Conservation (phyloP, 2,329 filamentous ascomycete species). For the Ophiocordyceps robertsii region DNA sequence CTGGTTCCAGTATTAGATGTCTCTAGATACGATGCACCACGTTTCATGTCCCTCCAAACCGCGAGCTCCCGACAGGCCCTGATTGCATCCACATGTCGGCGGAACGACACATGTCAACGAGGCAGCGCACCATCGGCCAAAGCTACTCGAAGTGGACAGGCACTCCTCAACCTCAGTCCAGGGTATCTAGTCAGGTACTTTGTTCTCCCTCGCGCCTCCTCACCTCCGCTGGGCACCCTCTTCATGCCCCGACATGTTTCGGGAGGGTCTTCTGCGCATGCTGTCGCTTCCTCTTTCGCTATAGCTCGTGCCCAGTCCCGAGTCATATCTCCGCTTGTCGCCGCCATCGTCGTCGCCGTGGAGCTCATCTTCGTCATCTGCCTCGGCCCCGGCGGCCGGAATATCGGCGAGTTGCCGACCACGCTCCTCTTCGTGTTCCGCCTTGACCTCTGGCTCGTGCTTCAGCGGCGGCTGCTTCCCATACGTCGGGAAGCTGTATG, state of each 20-base stretch:
- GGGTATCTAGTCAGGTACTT: too few species aligned
- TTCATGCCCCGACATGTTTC: conserved; percentile 7
- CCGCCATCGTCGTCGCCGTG: conserved; percentile 22
- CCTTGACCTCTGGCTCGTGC: conserved; percentile 24
- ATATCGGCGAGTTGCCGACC: conserved; percentile 18
- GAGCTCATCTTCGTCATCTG: conserved; percentile 30
- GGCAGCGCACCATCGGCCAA: too few species aligned
- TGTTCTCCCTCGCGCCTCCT: not conserved
- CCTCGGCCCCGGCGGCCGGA: conserved; percentile 23
- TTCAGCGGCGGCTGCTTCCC: conserved; percentile 26
- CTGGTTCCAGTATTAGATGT: too few species aligned
- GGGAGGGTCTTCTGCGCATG: conserved; percentile 18
- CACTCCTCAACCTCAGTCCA: too few species aligned
- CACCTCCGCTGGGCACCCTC: not conserved
- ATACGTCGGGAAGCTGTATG: conserved; percentile 29
- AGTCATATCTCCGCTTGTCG: conserved; percentile 21
- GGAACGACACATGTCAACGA: too few species aligned
- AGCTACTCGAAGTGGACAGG: not conserved
- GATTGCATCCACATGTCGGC: too few species aligned
- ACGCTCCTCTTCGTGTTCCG: conserved; percentile 14
- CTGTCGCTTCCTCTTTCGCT: conserved; percentile 22
- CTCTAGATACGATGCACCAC: too few species aligned
- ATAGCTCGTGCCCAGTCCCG: conserved; percentile 41
- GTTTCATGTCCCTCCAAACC: too few species aligned
- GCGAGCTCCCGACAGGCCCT: too few species aligned